phyloP scores from a whole-genome alignment of 441 rosid genomes.

The Brassica balearica region DNA sequence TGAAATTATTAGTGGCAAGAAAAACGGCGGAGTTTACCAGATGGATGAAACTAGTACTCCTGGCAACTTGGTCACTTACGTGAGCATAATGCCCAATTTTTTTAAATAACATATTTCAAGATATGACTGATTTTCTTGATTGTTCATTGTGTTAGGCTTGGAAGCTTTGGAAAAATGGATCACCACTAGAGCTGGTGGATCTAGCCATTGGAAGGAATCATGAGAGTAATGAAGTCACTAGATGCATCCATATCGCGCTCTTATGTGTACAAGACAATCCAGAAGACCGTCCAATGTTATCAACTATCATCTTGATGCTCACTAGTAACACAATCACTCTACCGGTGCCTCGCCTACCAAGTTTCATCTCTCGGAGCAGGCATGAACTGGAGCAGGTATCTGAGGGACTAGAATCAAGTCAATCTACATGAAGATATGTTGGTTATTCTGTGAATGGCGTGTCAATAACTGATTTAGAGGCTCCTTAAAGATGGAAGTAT shows the following conservation, averaged over 20 bases:
- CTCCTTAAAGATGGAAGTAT: slow-evolving; percentile 19
- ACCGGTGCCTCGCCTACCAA: slow-evolving; percentile 31
- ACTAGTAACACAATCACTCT: slow-evolving; percentile 34
- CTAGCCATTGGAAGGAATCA: slow-evolving; percentile 20
- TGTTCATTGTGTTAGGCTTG: slow-evolving; percentile 43
- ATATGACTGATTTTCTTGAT: slow-evolving; percentile 1
- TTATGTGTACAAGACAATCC: slow-evolving; percentile 52
- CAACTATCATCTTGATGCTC: slow-evolving; percentile 41
- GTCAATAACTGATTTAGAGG: slow-evolving; percentile 17
- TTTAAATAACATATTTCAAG: not conserved
- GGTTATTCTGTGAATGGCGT: not conserved
- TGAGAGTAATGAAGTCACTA: slow-evolving; percentile 41
- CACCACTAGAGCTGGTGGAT: slow-evolving; percentile 41
- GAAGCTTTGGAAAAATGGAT: slow-evolving; percentile 48
- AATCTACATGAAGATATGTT: not conserved
- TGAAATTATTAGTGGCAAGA: slow-evolving; percentile 41
- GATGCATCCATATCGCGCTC: slow-evolving; percentile 53
- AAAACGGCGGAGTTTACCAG: slow-evolving; percentile 18
- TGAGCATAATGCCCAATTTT: slow-evolving; percentile 11
- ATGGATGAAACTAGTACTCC: slow-evolving; percentile 38
- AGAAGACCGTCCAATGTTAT: slow-evolving; percentile 45
- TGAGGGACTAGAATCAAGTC: not conserved
- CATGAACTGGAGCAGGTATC: not conserved
- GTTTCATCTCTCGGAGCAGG: slow-evolving; percentile 10
- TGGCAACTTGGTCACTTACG: slow-evolving; percentile 36